Base-by-base conservation (phyloP, 352 stramenopile species). In the Pythium aphanidermatum region DNA sequence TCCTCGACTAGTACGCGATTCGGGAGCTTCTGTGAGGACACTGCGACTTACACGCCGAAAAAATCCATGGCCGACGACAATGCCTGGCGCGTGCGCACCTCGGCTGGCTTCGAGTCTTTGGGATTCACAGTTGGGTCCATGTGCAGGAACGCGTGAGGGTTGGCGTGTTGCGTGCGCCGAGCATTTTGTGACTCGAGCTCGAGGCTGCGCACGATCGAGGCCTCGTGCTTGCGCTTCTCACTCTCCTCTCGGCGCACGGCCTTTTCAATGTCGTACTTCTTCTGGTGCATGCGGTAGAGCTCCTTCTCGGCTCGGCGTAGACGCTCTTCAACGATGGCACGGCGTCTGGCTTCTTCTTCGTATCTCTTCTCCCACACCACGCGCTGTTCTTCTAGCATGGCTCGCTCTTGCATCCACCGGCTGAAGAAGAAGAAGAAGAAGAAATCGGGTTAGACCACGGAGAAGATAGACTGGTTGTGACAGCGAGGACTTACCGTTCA, bases 231-330 rank as follows among this genome's bases (percentile, higher is more conserved):
- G 64, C 78, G 75, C 57, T 86, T 87, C 65, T 92, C 81, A 54
- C 52, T 90, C 68, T 92, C 81, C 40, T 92, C 81, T 34, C 81
- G 77, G 3, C 81, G 74, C 34, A 90, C 75, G 32, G 77, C 52
- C 58, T 86, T 83, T 49, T 92, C 81, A 47, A 92, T 92, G 60
- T 92, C 77, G 65, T 90, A 92, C 60, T 92, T 92, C 61, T 90
- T 90, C 63, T 92, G 82, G 65, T 91, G 82, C 82, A 93, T 93
- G 24, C 82, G 82, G 54, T 93, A 93, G 10, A 93, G 62, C 55
- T 93, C 82, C 59, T 91, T 91, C 56, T 93, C 82, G 21, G 82
- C 72, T 10, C 82, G 70, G 29, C 82, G 82, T 2, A 93, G 63
- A 9, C 82, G 74, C 47, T 93, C 82, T 51, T 93, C 82, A 6